Base-by-base conservation (phyloP, 305 asterid genomes). In the Coffea humblotiana region DNA sequence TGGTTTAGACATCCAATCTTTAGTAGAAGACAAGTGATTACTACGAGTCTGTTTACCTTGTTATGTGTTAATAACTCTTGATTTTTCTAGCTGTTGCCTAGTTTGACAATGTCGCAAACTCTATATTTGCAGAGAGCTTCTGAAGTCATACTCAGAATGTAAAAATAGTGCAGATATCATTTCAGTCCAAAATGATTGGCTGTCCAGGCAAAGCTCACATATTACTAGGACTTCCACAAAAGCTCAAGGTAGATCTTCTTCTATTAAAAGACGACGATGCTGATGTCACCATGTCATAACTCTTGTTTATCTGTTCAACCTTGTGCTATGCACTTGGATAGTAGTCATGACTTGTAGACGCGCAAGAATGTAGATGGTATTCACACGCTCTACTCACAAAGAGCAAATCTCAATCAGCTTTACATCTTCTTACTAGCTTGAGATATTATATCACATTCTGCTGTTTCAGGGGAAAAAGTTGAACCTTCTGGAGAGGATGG, bases 131-230 rank as follows among this genome's bases (percentile, higher is more conserved):
- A 90, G 97, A 83, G 95, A 95, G 83, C 97, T 95, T 84, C 90
- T 95, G 56, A 91, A 89, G 89, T 91, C 94, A 47, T 95, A 93
- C 85, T 89, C 97, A 49, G 85, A 85, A 83, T 95, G 99, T 82
- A 73, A 87, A 75, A 90, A 87, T 14, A 91, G 98, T 13, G 89
- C 91, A 19, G 96, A 90, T 51, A 91, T 93, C 81, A 88, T 95
- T 83, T 48, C 85, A 10, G 88, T 90, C 78, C 99, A 95, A 85
- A 95, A 91, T 51, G 90, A 89, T 79, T 95, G 98, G 98, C 91
- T 95, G 64, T 85, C 96, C 19, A 90, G 85, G 85, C 90, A 89
- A 86, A 92, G 80, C 7, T 83, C 97, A 49, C 89, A 12, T 81
- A 80, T 77, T 63, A 65, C 86, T 11, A 84, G 81, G 48, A 37